Conservation (phyloP, 176 grass and related monocot species). For the Luzula sylvatica region DNA sequence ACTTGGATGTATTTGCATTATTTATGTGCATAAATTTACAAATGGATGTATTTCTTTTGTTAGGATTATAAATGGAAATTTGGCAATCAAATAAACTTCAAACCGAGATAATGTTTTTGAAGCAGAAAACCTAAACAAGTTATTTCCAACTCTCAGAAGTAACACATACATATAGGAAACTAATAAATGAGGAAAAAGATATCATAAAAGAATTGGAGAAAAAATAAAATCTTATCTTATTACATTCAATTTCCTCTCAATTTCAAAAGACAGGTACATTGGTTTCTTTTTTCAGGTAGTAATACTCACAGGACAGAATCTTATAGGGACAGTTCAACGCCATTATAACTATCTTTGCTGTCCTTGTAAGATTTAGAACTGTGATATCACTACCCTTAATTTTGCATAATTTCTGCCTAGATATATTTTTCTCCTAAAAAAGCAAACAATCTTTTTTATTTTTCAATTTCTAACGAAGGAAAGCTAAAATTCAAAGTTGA, state of each 20-base stretch:
- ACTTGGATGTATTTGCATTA: too few relatives aligned
- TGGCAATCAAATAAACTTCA: not conserved
- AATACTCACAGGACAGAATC: too few relatives aligned
- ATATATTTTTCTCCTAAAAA: conserved; percentile 15
- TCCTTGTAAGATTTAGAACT: too few relatives aligned
- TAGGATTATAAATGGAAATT: too few relatives aligned
- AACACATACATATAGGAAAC: not conserved
- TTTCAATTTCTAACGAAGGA: conserved; percentile 25
- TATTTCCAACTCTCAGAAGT: too few relatives aligned
- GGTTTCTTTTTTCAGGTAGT: not conserved
- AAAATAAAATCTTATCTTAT: too few relatives aligned
- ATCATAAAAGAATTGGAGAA: not conserved
- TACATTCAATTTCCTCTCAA: conserved; percentile 5
- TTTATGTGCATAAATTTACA: too few relatives aligned
- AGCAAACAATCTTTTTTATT: conserved; percentile 14
- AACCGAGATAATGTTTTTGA: not conserved
- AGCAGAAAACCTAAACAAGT: not conserved
- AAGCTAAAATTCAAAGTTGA: conserved; percentile 52
- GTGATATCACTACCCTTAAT: too few relatives aligned
- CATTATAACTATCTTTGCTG: too few relatives aligned
- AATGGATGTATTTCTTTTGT: too few relatives aligned
- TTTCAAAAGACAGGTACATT: conserved; percentile 6
- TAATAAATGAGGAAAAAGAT: conserved; percentile 6
- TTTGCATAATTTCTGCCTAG: conserved; percentile 19
- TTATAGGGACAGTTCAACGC: too few relatives aligned